These are phyloP conservation scores for Aspergillus ustus DNA, from an alignment of 2,329 filamentous ascomycete genomes.

Conservation along the genomic window DNA sequence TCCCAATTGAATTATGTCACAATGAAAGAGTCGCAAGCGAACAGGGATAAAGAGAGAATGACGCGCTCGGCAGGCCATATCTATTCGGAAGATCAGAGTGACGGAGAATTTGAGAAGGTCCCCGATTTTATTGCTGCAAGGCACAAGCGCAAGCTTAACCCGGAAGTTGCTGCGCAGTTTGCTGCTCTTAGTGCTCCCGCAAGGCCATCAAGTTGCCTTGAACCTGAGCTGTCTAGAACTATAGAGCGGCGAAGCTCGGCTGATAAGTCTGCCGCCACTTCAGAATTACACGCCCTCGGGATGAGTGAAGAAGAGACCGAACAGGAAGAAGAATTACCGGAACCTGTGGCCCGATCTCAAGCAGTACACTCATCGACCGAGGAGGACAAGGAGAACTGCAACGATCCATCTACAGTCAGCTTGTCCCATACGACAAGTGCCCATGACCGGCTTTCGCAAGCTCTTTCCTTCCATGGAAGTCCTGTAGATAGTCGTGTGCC, in stretches of 20 bases:
- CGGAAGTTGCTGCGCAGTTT: conserved; percentile 42
- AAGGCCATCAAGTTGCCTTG: conserved; percentile 23
- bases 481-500: conserved; percentile 19
- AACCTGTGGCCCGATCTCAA: conserved; percentile 35
- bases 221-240: conserved; percentile 3
- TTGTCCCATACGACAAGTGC: conserved; percentile 38
- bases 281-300: conserved; percentile 28
- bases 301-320: conserved; percentile 53
- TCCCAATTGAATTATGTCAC: conserved; percentile 50
- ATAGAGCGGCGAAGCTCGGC: conserved; percentile 12
- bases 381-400: conserved; percentile 54
- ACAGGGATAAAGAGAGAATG: conserved; percentile 42
- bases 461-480: conserved; percentile 35
- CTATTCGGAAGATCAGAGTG: conserved; percentile 40
- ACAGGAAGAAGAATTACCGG: conserved; percentile 46
- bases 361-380: conserved; percentile 38
- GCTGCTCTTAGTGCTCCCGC: conserved; percentile 40
- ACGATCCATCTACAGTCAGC: conserved; percentile 32
- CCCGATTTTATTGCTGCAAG: conserved; percentile 42
- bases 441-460: conserved; percentile 46
- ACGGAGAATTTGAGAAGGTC: conserved; percentile 51
- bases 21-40: conserved; percentile 52
- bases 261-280: conserved; percentile 19
- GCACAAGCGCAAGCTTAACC: conserved; percentile 38
- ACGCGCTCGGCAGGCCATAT: conserved; percentile 42